A percentile compares a stretch with the other conserved stretches of the same genome.
phyloP scores from a whole-genome alignment of 345 rosid genomes.

The Bruguiera parviflora region DNA sequence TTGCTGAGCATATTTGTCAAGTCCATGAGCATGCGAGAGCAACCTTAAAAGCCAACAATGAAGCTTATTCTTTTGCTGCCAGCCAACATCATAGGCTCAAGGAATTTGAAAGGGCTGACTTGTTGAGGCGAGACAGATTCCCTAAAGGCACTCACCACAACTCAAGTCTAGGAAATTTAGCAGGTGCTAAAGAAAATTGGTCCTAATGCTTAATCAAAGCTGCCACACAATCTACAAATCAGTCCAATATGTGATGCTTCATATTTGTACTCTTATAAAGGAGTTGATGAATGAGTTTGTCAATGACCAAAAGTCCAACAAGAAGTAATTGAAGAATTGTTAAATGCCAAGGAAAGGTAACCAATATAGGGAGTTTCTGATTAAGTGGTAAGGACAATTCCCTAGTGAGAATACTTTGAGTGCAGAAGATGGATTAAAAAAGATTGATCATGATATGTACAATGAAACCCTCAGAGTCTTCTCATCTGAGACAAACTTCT shows the following conservation, averaged over 20 bases:
- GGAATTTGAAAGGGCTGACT: not conserved
- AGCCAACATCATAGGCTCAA: not conserved
- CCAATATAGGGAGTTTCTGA: no score
- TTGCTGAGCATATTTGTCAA: no score
- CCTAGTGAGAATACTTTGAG: not conserved
- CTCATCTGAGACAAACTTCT: not conserved
- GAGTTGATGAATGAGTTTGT: not conserved
- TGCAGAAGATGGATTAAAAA: not conserved
- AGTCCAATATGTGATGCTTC: conserved; percentile 5
- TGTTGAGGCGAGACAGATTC: not conserved
- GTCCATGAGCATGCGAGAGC: no score
- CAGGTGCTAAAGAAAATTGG: not conserved
- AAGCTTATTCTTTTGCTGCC: not conserved
- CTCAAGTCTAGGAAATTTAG: conserved; percentile 11
- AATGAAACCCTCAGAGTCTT: not conserved
- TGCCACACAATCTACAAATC: not conserved
- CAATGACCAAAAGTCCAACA: not conserved
- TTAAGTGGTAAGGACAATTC: no score
- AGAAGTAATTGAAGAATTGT: not conserved
- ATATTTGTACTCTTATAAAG: conserved; percentile 1
- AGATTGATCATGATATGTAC: not conserved
- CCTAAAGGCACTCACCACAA: not conserved
- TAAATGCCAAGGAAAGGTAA: no score
- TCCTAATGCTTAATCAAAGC: not conserved
- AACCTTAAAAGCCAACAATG: not conserved